These are phyloP conservation scores for Alternaria consortialis DNA, from an alignment of 2,329 filamentous ascomycete genomes.

Conservation along the genomic window DNA sequence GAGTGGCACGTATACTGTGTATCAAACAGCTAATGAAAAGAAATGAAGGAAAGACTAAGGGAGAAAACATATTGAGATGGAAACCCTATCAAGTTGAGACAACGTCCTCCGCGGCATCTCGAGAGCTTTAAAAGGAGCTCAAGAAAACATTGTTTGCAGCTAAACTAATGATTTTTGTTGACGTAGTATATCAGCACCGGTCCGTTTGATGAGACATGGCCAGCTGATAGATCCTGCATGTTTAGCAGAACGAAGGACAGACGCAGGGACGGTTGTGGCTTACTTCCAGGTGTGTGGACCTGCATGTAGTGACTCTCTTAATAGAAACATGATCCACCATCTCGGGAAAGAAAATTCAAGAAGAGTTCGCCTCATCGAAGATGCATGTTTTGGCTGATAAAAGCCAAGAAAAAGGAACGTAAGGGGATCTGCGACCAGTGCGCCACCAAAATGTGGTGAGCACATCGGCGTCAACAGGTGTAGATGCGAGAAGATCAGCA, in stretches of 20 bases:
- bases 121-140: slow-evolving; percentile 7
- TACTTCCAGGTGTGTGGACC: slow-evolving; percentile 7
- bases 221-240: slow-evolving; percentile 6
- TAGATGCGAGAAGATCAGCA: background rate
- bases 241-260: slow-evolving; percentile 9
- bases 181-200: slow-evolving; percentile 4
- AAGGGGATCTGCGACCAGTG: slow-evolving; percentile 5
- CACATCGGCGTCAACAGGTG: background rate
- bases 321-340: slow-evolving; percentile 9
- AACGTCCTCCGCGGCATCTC: background rate
- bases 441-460: background rate
- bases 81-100: background rate
- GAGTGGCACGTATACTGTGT: slow-evolving; percentile 6
- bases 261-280: slow-evolving; percentile 11
- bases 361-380: slow-evolving; percentile 5
- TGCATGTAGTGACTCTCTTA: slow-evolving; percentile 7
- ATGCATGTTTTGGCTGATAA: slow-evolving; percentile 4
- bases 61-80: slow-evolving; percentile 17
- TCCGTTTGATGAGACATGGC: slow-evolving; percentile 12
- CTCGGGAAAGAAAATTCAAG: slow-evolving; percentile 3
- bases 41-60: slow-evolving; percentile 12
- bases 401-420: slow-evolving; percentile 14
- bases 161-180: slow-evolving; percentile 3
- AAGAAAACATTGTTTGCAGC: background rate
- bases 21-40: slow-evolving; percentile 8